phyloP scores from a whole-genome alignment of 495 filamentous ascomycete genomes.

The Daldinia childiae region DNA sequence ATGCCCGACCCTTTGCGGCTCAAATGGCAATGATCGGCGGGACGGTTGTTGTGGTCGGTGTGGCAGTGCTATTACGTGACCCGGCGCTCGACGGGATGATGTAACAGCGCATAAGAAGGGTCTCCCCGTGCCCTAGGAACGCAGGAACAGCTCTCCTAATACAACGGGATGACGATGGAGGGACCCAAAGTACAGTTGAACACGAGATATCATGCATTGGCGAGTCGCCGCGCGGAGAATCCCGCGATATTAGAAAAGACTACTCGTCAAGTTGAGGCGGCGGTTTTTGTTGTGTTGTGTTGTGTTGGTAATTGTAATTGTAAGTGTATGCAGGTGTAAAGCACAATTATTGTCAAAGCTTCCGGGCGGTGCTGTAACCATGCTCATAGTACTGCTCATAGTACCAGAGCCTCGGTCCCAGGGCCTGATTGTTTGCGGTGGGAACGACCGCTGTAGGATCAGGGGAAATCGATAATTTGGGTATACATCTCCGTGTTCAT shows the following conservation, averaged over 20 bases:
- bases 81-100: conserved; percentile 38
- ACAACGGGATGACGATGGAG: conserved; percentile 29
- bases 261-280: not conserved
- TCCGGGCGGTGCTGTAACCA: not conserved
- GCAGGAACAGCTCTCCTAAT: conserved; percentile 23
- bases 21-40: conserved; percentile 40
- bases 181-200: conserved; percentile 33
- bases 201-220: conserved; percentile 40
- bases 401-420: conserved; percentile 8
- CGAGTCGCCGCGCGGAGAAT: conserved; percentile 32
- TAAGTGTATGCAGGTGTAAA: too few relatives aligned
- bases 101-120: conserved; percentile 33
- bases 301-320: too few relatives aligned
- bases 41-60: conserved; percentile 30
- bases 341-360: not conserved
- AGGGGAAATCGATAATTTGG: not conserved
- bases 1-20: conserved; percentile 23
- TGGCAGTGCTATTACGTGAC: conserved; percentile 40
- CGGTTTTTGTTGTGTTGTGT: not conserved
- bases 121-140: conserved; percentile 15
- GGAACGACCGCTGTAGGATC: not conserved
- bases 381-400: not conserved
- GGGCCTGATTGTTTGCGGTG: not conserved
- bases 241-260: not conserved
- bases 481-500: not conserved